These are phyloP conservation scores for Dipteronia dyeriana DNA, from an alignment of 345 rosid species.

Conservation along the genomic window DNA sequence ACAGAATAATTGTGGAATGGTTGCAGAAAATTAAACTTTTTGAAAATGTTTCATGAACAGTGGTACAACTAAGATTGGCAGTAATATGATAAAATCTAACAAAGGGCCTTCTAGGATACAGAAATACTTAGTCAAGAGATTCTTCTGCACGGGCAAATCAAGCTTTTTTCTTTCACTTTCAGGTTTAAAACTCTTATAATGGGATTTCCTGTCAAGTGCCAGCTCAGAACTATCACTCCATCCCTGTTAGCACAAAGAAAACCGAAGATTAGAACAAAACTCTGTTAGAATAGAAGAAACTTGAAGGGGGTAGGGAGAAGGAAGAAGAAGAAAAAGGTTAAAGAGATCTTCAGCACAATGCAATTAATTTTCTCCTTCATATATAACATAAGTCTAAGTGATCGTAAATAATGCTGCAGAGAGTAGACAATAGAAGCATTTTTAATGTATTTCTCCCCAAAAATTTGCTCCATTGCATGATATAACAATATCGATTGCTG, in stretches of 20 bases:
- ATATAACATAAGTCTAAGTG: not conserved
- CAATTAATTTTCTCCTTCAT: not conserved
- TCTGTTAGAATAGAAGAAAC: not conserved
- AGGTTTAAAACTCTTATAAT: slow-evolving; percentile 43
- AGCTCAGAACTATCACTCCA: slow-evolving; percentile 36
- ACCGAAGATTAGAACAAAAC: slow-evolving; percentile 1
- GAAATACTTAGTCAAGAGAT: slow-evolving; percentile 85
- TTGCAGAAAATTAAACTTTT: slow-evolving; percentile 14
- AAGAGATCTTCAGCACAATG: slow-evolving; percentile 19
- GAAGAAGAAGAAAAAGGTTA: not conserved
- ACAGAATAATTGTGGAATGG: not conserved
- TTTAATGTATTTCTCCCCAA: not conserved
- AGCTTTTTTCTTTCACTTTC: slow-evolving; percentile 66
- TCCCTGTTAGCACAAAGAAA: slow-evolving; percentile 40
- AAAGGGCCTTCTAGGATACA: slow-evolving; percentile 64
- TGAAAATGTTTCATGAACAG: not conserved
- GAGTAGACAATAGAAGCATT: not conserved
- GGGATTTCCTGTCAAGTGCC: slow-evolving; percentile 29
- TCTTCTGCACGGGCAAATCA: slow-evolving; percentile 93
- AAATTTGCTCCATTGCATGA: not conserved
- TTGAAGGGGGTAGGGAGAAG: not conserved
- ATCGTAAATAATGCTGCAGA: not conserved
- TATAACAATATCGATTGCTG: not conserved
- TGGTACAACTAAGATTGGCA: slow-evolving; percentile 9
- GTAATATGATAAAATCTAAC: not conserved